phyloP scores from a whole-genome alignment of 192 early-diverging fungal genomes.

The Diversispora eburnea region DNA sequence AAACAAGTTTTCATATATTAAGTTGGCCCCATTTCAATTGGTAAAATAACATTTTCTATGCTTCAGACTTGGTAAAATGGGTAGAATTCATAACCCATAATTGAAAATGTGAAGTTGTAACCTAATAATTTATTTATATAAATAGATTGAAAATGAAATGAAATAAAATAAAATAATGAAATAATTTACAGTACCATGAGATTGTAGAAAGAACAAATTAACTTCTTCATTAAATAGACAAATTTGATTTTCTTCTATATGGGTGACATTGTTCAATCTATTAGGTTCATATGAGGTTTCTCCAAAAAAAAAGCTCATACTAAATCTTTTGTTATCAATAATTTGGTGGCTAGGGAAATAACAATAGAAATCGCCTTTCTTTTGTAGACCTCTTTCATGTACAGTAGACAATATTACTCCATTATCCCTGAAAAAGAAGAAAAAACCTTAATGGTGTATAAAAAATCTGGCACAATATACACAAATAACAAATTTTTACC shows the following conservation, averaged over 20 bases:
- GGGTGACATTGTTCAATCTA: neutral
- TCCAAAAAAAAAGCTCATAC: conserved; percentile 2
- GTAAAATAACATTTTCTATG: neutral
- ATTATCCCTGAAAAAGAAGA: neutral
- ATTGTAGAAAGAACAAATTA: neutral
- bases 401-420: neutral
- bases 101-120: neutral
- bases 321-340: neutral
- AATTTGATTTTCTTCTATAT: neutral
- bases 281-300: conserved; percentile 3
- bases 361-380: neutral
- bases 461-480: neutral
- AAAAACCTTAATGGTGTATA: neutral
- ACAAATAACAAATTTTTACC: conserved; percentile 1
- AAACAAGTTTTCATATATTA: neutral
- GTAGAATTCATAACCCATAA: conserved; percentile 3
- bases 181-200: neutral
- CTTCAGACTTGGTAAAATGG: neutral
- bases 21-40: neutral
- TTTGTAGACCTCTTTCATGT: neutral
- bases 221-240: neutral
- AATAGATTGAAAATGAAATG: neutral
- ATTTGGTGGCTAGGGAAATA: neutral
- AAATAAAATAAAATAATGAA: neutral
- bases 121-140: conserved; percentile 2